Base-by-base conservation (phyloP, 768 basidiomycete species). In the Roridomyces roridus region DNA sequence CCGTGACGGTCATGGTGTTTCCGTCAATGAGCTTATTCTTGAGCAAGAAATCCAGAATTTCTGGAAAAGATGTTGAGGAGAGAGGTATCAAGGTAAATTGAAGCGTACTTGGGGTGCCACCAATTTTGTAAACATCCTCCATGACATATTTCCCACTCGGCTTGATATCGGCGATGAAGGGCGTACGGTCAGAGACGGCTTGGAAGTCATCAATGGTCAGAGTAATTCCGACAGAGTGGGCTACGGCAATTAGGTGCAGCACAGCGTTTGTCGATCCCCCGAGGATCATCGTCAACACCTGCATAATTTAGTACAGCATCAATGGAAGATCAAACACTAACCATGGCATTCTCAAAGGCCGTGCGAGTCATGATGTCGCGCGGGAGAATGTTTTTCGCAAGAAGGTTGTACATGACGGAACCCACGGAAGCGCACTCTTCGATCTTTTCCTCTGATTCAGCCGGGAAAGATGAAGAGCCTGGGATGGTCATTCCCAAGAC, bases 181-280 rank as follows among this genome's bases (percentile, higher is more conserved):
- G 97, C 1, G 83, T 86, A 42, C 91, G 86, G 71, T 99, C 96
- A 6, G 95, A 96, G 49, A 98, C 93, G 51, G 72, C 77, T 73
- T 97, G 95, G 83, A 98, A 93, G 72, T 98, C 97, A 65, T 96
- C 94, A 46, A 98, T 78, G 29, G 83, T 84, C 55, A 99, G 82
- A 40, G 84, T 83, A 76, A 99, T 88, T 23, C 95, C 96, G 46
- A 96, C 94, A 0, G 94, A 93, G 72, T 95, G 96, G 0, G 97
- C 97, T 65, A 99, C 90, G 40, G 97, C 97, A 68, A 98, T 94
- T 59, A 99, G 78, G 73, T 99, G 97, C 29, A 99, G 79, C 29
- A 98, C 97, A 25, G 96, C 96, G 71, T 98, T 98, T 26, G 97
- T 98, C 17, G 96, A 98, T 25, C 97, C 97, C 40, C 97, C 97